Conservation (phyloP, 2,329 filamentous ascomycete species). For the Trichoderma koningii region DNA sequence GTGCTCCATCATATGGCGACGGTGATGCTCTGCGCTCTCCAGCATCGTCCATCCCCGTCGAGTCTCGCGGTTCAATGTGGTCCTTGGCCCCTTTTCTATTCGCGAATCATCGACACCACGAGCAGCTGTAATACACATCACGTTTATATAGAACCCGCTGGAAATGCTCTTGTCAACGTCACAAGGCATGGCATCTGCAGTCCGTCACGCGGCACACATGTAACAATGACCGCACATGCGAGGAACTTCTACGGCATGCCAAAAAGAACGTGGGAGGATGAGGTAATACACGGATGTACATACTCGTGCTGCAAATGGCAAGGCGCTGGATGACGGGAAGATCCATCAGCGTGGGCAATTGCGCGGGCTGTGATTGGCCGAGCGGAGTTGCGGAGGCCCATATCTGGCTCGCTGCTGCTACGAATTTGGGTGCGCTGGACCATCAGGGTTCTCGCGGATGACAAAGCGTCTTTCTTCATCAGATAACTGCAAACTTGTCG, state of each 20-base stretch:
- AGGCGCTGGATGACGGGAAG: constrained; percentile 1
- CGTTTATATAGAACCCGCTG: not conserved
- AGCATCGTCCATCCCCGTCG: not conserved
- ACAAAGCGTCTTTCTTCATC: no score
- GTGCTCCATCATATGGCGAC: not conserved
- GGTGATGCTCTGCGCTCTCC: not conserved
- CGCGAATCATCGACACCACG: not conserved
- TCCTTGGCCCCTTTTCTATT: not conserved
- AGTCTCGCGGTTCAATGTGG: not conserved
- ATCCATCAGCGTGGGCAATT: not conserved
- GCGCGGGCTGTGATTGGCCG: constrained; percentile 6
- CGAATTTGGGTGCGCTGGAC: not conserved
- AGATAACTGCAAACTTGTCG: no score
- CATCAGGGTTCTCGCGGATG: constrained; percentile 21
- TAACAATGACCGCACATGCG: not conserved
- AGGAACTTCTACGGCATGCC: no score
- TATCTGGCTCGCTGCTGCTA: not conserved
- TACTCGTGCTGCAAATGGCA: no score
- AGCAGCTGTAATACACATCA: not conserved
- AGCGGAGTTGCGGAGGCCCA: not conserved
- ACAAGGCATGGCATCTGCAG: not conserved
- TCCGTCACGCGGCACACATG: not conserved
- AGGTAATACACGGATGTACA: no score
- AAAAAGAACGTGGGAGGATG: no score
- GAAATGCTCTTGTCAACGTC: not conserved